Evolutionary conservation across 148 eudicot species (phyloP).

Genomic region (Camellia granthamiana): DNA sequence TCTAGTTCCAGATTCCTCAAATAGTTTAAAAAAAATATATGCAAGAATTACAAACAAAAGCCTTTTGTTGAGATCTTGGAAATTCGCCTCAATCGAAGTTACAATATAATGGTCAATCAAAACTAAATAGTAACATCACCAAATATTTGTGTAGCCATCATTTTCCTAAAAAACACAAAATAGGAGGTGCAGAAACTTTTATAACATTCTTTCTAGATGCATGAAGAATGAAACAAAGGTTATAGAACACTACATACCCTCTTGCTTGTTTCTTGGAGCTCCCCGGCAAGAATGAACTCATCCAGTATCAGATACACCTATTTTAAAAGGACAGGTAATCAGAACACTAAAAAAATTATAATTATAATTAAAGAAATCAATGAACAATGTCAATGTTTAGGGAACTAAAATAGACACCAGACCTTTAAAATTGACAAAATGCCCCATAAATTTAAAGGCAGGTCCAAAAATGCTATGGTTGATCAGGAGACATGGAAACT

Average conservation of each 20-base stretch:
- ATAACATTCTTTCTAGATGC: background rate
- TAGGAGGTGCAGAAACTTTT: background rate
- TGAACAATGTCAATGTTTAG: too few species aligned
- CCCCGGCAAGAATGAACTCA: conserved; percentile 30
- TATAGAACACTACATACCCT: conserved; percentile 11
- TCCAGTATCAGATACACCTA: conserved; percentile 26
- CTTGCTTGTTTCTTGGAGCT: conserved; percentile 34
- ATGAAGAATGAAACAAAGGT: background rate
- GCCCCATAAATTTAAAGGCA: too few species aligned
- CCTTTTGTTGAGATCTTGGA: too few species aligned
- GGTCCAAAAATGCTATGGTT: too few species aligned
- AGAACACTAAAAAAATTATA: background rate
- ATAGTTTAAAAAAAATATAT: background rate
- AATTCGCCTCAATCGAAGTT: too few species aligned
- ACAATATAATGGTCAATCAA: too few species aligned
- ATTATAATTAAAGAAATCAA: background rate
- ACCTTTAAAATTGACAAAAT: too few species aligned
- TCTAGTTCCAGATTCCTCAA: background rate
- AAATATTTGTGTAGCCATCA: too few species aligned
- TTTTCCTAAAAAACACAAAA: too few species aligned
- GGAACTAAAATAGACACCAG: too few species aligned
- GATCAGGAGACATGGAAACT: too few species aligned
- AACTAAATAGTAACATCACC: too few species aligned
- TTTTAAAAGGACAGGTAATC: background rate
- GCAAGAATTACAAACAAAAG: background rate